A percentile compares a stretch with the other conserved stretches of the same genome.
phyloP scores from a whole-genome alignment of 2,329 filamentous ascomycete species.

The Elsinoe perseae region DNA sequence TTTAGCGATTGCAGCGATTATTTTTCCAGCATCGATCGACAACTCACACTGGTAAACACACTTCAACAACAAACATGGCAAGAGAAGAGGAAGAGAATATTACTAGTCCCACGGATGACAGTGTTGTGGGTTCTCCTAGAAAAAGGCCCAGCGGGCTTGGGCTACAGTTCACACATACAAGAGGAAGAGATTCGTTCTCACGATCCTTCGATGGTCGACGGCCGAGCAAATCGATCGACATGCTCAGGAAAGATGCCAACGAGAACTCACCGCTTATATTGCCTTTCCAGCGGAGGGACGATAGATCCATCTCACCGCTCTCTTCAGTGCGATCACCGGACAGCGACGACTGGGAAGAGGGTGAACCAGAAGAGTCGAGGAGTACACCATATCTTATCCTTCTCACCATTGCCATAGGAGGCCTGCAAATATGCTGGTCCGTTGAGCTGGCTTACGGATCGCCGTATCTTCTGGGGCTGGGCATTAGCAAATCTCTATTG shows the following conservation, averaged over 20 bases:
- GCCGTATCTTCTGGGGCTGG: conserved; percentile 46
- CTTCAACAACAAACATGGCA: neutral
- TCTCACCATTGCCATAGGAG: conserved; percentile 78
- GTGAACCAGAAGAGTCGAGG: conserved; percentile 58
- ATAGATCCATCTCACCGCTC: conserved; percentile 18
- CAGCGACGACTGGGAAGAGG: conserved; percentile 33
- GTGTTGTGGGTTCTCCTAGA: neutral
- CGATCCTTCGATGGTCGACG: neutral
- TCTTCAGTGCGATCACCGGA: conserved; percentile 20
- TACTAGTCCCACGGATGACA: neutral
- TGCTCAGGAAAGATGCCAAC: conserved; percentile 21
- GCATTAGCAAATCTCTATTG: conserved; percentile 45
- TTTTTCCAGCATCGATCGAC: neutral
- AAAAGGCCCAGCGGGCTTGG: neutral
- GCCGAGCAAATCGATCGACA: conserved; percentile 12
- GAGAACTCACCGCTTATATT: conserved; percentile 29
- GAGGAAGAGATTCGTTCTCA: conserved; percentile 3
- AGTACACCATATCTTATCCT: conserved; percentile 79
- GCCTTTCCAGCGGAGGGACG: conserved; percentile 13
- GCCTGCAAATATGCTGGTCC: conserved; percentile 90
- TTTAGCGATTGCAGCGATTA: neutral
- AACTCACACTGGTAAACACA: neutral
- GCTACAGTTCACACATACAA: neutral
- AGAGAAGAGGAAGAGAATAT: neutral
- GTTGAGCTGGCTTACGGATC: conserved; percentile 92